Conservation (phyloP, 495 filamentous ascomycete genomes). For the Penicillium herquei region DNA sequence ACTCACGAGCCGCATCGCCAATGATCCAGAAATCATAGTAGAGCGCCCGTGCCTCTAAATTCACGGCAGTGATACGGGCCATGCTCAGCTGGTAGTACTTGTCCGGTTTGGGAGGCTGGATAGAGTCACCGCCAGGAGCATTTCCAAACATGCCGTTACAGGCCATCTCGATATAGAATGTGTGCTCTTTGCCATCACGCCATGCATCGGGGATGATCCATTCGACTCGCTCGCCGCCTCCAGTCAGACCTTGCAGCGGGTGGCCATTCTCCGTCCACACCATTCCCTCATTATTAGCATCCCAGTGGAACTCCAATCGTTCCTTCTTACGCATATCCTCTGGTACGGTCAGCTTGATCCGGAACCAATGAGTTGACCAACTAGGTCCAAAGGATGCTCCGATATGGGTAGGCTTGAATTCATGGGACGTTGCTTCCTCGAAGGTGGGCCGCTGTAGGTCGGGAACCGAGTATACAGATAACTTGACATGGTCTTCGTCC, state of each 20-base stretch:
- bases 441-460: constrained; percentile 80
- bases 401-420: constrained; percentile 72
- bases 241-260: constrained; percentile 88
- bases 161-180: constrained; percentile 95
- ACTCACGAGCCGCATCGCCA: constrained; percentile 80
- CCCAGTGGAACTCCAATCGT: constrained; percentile 91
- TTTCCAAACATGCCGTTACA: constrained; percentile 99
- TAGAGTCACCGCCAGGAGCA: constrained; percentile 76
- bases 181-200: constrained; percentile 81
- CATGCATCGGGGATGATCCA: constrained; percentile 83
- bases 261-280: constrained; percentile 87
- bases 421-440: constrained; percentile 76
- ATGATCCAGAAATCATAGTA: constrained; percentile 96
- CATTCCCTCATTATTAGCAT: constrained; percentile 86
- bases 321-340: constrained; percentile 65
- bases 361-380: constrained; percentile 99
- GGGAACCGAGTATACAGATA: constrained; percentile 84
- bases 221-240: constrained; percentile 83
- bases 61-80: constrained; percentile 88
- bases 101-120: constrained; percentile 84
- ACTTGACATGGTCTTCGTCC: constrained; percentile 73
- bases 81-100: constrained; percentile 70
- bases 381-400: constrained; percentile 86
- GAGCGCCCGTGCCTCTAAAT: constrained; percentile 77
- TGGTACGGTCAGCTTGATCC: constrained; percentile 74